phyloP scores from a whole-genome alignment of 2,329 filamentous ascomycete species.

The Hypoxylon sp. region DNA sequence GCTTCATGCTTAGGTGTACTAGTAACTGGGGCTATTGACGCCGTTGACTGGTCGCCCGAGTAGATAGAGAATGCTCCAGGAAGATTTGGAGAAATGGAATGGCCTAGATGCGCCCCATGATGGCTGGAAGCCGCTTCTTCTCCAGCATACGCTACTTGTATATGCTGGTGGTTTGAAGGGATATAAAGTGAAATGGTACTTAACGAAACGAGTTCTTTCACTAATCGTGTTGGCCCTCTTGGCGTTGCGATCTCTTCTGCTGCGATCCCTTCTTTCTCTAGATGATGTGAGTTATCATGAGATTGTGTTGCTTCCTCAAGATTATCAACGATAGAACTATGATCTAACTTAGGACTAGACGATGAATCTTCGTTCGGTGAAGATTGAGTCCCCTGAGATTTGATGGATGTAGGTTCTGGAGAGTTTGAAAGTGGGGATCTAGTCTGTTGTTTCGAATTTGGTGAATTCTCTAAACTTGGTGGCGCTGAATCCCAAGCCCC shows the following conservation, averaged over 20 bases:
- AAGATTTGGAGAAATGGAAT: slow-evolving; percentile 64
- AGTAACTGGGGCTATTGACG: slow-evolving; percentile 38
- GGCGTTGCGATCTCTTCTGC: slow-evolving; percentile 65
- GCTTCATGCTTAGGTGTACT: slow-evolving; percentile 30
- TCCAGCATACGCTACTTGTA: slow-evolving; percentile 55
- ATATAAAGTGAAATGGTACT: slow-evolving; percentile 68
- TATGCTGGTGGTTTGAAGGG: slow-evolving; percentile 65
- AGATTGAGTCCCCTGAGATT: slow-evolving; percentile 8
- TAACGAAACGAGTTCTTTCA: slow-evolving; percentile 69
- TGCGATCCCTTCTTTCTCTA: slow-evolving; percentile 29
- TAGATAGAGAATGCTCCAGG: slow-evolving; percentile 74
- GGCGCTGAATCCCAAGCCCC: slow-evolving; percentile 66
- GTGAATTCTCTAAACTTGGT: slow-evolving; percentile 44
- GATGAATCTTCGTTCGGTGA: background rate
- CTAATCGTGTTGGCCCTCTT: slow-evolving; percentile 67
- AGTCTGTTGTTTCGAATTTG: slow-evolving; percentile 30
- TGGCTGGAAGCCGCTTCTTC: slow-evolving; percentile 25
- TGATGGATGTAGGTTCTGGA: slow-evolving; percentile 4
- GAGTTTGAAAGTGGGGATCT: slow-evolving; percentile 12
- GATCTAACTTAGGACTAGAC: slow-evolving; percentile 11
- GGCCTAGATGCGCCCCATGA: slow-evolving; percentile 35
- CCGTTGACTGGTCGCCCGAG: slow-evolving; percentile 49
- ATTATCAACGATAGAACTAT: slow-evolving; percentile 39
- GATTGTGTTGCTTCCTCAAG: slow-evolving; percentile 46
- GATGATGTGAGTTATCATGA: slow-evolving; percentile 36